These are phyloP conservation scores for Pelargonium myrrhifolium DNA, from an alignment of 441 rosid species.

Conservation along the genomic window DNA sequence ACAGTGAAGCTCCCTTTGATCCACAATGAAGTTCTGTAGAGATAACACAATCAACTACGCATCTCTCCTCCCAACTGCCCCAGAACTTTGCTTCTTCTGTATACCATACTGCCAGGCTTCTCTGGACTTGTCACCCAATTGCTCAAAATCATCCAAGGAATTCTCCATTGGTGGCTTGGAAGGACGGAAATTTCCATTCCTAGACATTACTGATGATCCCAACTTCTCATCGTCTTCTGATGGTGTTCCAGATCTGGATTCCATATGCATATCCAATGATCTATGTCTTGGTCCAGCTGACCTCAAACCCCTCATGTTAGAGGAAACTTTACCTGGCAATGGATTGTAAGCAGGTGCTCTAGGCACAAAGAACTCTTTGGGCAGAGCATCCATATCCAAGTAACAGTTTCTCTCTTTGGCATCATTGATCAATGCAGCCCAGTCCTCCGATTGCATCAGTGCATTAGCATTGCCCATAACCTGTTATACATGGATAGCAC, in stretches of 20 bases:
- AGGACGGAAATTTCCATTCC: conserved; percentile 54
- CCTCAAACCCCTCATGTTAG: conserved; percentile 53
- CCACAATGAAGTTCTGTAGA: conserved; percentile 8
- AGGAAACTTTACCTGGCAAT: conserved; percentile 47
- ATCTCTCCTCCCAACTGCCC: conserved; percentile 56
- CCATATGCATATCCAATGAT: conserved; percentile 46
- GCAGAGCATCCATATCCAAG: conserved; percentile 84
- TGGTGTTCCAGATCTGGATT: conserved; percentile 63
- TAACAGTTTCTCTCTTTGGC: conserved; percentile 85
- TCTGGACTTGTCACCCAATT: conserved; percentile 49
- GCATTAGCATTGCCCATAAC: conserved; percentile 97
- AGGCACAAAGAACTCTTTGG: conserved; percentile 51
- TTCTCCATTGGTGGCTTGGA: conserved; percentile 39
- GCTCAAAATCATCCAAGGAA: conserved; percentile 54
- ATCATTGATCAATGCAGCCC: conserved; percentile 86
- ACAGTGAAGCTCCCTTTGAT: not conserved
- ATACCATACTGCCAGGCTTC: conserved; percentile 75
- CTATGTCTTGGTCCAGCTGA: conserved; percentile 64
- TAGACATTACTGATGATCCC: conserved; percentile 32
- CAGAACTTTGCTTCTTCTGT: conserved; percentile 51
- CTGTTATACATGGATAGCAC: conserved; percentile 35
- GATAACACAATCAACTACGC: conserved; percentile 25
- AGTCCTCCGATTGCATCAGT: conserved; percentile 73
- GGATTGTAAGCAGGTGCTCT: conserved; percentile 40
- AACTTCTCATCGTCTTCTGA: conserved; percentile 65